Base-by-base conservation (phyloP, 148 eudicot genomes). In the Cornus kousa region DNA sequence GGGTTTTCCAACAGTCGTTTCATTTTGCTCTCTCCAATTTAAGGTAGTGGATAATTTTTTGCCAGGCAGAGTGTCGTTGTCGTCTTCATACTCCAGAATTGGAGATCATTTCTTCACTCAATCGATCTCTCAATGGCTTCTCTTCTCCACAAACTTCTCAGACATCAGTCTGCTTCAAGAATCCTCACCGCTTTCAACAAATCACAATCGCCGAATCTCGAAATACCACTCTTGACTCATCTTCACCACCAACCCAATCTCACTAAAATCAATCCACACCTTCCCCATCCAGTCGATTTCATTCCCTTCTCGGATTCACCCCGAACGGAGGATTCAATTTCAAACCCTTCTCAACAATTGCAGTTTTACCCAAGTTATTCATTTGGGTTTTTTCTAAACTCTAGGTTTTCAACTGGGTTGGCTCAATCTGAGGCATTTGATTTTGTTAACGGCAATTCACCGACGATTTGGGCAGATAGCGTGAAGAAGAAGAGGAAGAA, bases 401-500 rank as follows among this genome's bases (percentile, higher is more conserved):
- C 88, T 19, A 40, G 74, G 48, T 35, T 68, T 67, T 67, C 74
- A 65, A 35, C 82, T 77, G 76, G 73, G 74, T 81, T 60, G 4
- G 65, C 71, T 48, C 72, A 65, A 7, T 48, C 76, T n/a, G 73
- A 67, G 17, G 48, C 13, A 24, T 74, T 35, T 46, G 85, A 78
- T 17, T 80, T 0, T 35, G 79, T 62, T 77, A 79, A 28, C 4
- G 84, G 70, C 23, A 84, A 81, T 72, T 69, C 83, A 31, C 50
- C 2, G 19, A 66, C 65, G 60, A 88, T 88, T 14, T 80, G 85
- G 82, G 87, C 87, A 17, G 89, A 87, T 57, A 84, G 89, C 73
- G 87, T 84, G 59, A 87, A 87, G 89, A 87, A 84, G 80, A 87
- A 87, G 81, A 79, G 89, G 71, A 87, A 87, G 80, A 84, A 32